phyloP scores from a whole-genome alignment of 495 filamentous ascomycete species.

The Cercophora sp. region DNA sequence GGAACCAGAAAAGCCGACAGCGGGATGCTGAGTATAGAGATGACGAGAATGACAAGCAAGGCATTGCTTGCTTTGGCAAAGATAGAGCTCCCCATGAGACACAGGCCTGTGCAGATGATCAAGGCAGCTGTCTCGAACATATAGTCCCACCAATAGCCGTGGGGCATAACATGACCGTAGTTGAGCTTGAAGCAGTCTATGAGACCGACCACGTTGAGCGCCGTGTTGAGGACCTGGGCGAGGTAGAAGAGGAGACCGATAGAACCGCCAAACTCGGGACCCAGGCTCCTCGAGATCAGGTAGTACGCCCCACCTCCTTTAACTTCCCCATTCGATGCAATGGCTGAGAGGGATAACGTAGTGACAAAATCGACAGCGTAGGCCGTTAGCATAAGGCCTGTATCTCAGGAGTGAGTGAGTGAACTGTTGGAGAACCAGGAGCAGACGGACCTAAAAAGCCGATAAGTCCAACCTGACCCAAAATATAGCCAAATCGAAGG shows the following conservation, averaged over 20 bases:
- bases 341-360: constrained; percentile 80
- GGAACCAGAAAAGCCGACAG: constrained; percentile 63
- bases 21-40: constrained; percentile 80
- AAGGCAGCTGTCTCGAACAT: constrained; percentile 72
- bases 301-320: constrained; percentile 87
- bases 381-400: constrained; percentile 67
- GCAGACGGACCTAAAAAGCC: constrained; percentile 66
- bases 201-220: constrained; percentile 83
- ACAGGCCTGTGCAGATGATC: constrained; percentile 69
- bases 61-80: constrained; percentile 79
- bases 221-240: constrained; percentile 79
- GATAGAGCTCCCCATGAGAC: constrained; percentile 73
- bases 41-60: constrained; percentile 65
- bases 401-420: constrained; percentile 2
- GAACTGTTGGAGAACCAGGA: constrained; percentile 6
- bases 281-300: constrained; percentile 79
- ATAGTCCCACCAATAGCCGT: constrained; percentile 74
- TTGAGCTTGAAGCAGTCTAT: constrained; percentile 79
- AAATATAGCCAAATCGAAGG: constrained; percentile 72
- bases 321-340: constrained; percentile 87
- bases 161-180: constrained; percentile 65
- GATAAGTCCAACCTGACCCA: constrained; percentile 73
- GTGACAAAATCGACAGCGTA: constrained; percentile 78
- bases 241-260: constrained; percentile 89
- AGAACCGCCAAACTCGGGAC: constrained; percentile 86